phyloP scores from a whole-genome alignment of 306 rosid species.

The Quercus wislizeni region DNA sequence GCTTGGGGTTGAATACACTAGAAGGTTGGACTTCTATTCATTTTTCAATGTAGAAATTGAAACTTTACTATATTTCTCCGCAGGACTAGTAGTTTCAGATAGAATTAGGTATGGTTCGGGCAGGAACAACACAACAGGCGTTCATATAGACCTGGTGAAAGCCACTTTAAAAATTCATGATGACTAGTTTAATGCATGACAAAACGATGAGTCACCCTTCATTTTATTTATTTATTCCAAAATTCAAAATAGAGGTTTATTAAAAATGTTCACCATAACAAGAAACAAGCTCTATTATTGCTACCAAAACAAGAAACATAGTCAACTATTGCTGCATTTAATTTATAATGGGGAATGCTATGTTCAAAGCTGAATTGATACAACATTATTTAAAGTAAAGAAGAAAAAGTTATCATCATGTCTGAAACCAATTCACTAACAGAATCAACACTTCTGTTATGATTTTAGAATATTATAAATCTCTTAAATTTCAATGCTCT shows the following conservation, averaged over 20 bases:
- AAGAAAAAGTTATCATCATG: too few relatives aligned
- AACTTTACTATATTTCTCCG: too few relatives aligned
- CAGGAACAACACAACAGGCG: neutral
- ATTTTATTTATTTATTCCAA: neutral
- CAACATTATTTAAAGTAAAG: too few relatives aligned
- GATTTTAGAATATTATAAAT: too few relatives aligned
- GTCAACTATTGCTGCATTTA: neutral
- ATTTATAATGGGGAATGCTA: too few relatives aligned
- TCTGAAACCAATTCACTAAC: too few relatives aligned
- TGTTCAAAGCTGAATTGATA: too few relatives aligned
- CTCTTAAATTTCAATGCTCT: too few relatives aligned
- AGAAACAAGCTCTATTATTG: neutral
- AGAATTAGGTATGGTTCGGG: neutral
- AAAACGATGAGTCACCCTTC: neutral
- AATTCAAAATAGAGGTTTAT: neutral
- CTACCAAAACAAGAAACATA: neutral
- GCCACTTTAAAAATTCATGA: neutral
- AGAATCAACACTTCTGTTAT: too few relatives aligned
- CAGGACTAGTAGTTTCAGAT: neutral
- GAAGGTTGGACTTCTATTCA: too few relatives aligned
- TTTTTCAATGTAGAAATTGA: too few relatives aligned
- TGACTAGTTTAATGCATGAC: neutral
- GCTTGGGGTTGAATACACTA: too few relatives aligned
- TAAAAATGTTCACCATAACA: neutral
- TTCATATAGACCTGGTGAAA: neutral